A percentile compares a stretch with the other conserved stretches of the same genome.
These are phyloP conservation scores for Neobulgaria alba DNA, from an alignment of 2,329 filamentous ascomycete genomes.

Conservation along the genomic window DNA sequence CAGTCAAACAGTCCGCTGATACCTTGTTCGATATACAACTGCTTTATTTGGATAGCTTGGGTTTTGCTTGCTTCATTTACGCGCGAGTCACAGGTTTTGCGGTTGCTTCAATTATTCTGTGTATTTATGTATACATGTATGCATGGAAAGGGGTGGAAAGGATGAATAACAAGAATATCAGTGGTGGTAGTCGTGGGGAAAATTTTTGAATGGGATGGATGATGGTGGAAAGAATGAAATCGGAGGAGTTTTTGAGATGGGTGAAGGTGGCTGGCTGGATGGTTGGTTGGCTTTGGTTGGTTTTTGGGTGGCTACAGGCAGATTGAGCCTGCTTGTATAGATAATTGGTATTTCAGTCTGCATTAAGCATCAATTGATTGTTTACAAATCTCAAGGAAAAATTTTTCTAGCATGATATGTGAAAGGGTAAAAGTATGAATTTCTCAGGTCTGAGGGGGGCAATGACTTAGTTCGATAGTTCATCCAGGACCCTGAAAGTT, in stretches of 20 bases:
- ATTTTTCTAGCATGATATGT: too few relatives aligned
- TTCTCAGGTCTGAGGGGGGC: too few relatives aligned
- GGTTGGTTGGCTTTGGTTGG: neutral
- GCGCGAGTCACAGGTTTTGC: neutral
- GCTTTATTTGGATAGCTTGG: conserved; percentile 7
- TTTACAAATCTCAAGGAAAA: neutral
- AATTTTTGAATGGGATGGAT: neutral
- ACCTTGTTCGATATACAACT: conserved; percentile 51
- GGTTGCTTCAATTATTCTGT: conserved; percentile 7
- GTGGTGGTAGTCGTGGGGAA: too few relatives aligned
- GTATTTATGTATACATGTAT: conserved; percentile 15
- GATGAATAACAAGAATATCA: too few relatives aligned
- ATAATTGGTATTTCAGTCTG: neutral
- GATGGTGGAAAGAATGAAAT: conserved; percentile 1
- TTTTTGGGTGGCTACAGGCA: neutral
- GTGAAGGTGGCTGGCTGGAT: neutral
- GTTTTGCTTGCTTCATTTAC: conserved; percentile 1
- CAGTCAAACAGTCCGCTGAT: conserved; percentile 40
- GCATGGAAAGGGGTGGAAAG: conserved; percentile 8
- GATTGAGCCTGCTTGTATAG: conserved; percentile 4
- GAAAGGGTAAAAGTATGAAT: too few relatives aligned
- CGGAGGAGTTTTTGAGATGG: neutral
- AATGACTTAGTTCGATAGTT: too few relatives aligned
- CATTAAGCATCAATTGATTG: neutral
- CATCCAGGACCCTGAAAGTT: too few relatives aligned